Evolutionary conservation across 345 rosid genomes (phyloP), one percentile per base, ranked within the genome.

Genomic region (Eucalyptus regnans): DNA sequence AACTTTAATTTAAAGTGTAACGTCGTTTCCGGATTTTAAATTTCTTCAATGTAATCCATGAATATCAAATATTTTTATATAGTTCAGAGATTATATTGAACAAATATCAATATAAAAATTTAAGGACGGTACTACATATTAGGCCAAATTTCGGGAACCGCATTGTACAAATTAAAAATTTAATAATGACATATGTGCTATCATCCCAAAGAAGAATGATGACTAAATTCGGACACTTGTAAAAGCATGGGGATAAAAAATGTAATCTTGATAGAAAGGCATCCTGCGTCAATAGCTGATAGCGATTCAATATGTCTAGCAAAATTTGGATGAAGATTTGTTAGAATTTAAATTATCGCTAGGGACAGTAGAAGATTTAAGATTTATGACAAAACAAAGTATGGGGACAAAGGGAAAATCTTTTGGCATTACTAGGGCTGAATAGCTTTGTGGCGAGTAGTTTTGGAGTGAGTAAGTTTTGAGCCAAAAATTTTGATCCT

Each of bases 21-120:
- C 1, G 3, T 9, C 0, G 9, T 9, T 0, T 56, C 0, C 2
- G 1, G 29, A 56, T 56, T 23, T 56, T 56, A 23, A 56, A 56
- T 56, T 56, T 56, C 1, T 56, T 56, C 20, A 56, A 56, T 56
- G 29, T 56, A 0, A 0, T 56, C 12, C 12, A 4, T 23, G 5
- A 22, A 56, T 23, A 23, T 56, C 29, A 56, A 56, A 56, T 22
- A 56, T 9, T 56, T 56, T 56, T 9, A 23, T 56, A 0, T 56
- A 56, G 12, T 56, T 56, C 8, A 22, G 27, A 20, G 27, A 56
- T 23, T 56, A 56, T 0, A 22, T 9, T 22, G 5, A 56, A 23
- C 29, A 56, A 56, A 56, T 56, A 52, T 18, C 2, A 52, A 52
- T 1, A 18, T 56, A 1, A 56, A 56, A 56, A 1, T 56, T 56